These are phyloP conservation scores for Colletotrichum plurivorum DNA, from an alignment of 2,329 filamentous ascomycete species.

Conservation along the genomic window DNA sequence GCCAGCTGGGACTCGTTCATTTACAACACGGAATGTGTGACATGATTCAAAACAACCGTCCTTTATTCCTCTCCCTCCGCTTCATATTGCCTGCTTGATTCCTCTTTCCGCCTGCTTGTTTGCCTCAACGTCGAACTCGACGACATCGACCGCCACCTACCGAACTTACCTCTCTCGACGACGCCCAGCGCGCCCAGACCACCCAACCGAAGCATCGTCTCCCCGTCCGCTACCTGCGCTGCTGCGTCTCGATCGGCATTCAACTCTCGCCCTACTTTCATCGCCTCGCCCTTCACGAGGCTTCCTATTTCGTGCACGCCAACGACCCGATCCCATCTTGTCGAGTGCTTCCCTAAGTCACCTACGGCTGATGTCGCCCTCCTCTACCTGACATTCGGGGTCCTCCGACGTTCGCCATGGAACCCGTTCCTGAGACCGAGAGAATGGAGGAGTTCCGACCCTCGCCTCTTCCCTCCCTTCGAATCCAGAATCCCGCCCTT, in stretches of 20 bases:
- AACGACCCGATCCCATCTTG: background rate
- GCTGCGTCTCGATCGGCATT: too few species aligned
- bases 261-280: too few species aligned
- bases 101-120: slow-evolving; percentile 19
- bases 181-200: background rate
- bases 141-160: background rate
- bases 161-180: background rate
- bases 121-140: slow-evolving; percentile 4
- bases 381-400: slow-evolving; percentile 33
- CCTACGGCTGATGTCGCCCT: slow-evolving; percentile 37
- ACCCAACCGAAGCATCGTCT: background rate
- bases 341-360: background rate
- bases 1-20: slow-evolving; percentile 25
- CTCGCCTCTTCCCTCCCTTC: slow-evolving; percentile 68
- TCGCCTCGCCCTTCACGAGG: background rate
- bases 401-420: slow-evolving; percentile 61
- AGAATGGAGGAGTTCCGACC: slow-evolving; percentile 76
- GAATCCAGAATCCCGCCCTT: slow-evolving; percentile 56
- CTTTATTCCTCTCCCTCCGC: slow-evolving; percentile 9
- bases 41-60: slow-evolving; percentile 25
- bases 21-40: slow-evolving; percentile 36
- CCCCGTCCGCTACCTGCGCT: too few species aligned
- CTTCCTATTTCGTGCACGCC: slow-evolving; percentile 1
- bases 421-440: slow-evolving; percentile 78
- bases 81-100: slow-evolving; percentile 28